Percentiles rank a stretch among this genome's conserved stretches.
These are phyloP conservation scores for Cadophora malorum DNA, from an alignment of 2,329 filamentous ascomycete species.

Conservation along the genomic window DNA sequence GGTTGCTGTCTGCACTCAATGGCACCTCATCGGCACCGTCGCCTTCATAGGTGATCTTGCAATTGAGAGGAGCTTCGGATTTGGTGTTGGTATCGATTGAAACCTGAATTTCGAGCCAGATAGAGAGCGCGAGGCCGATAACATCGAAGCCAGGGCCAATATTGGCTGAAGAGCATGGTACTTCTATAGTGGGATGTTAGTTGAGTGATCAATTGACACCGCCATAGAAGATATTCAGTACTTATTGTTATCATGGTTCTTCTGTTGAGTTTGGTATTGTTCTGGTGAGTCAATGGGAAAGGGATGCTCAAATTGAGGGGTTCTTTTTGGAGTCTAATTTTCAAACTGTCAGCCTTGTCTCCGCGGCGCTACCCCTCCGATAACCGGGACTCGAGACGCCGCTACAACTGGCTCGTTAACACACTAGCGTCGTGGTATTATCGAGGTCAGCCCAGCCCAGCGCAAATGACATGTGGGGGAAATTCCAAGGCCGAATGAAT, in stretches of 20 bases:
- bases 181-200: constrained; percentile 49
- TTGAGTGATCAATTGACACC: not conserved
- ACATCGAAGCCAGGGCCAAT: constrained; percentile 98
- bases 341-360: constrained; percentile 7
- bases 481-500: not conserved
- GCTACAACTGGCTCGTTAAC: not conserved
- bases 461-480: not conserved
- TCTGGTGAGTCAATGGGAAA: not conserved
- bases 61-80: constrained; percentile 75
- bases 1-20: constrained; percentile 83
- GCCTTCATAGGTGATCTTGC: constrained; percentile 86
- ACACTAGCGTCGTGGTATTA: not conserved
- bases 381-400: not conserved
- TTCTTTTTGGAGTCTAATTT: not conserved
- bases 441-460: not conserved
- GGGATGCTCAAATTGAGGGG: not conserved
- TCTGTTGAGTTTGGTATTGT: not conserved
- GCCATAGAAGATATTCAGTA: not conserved
- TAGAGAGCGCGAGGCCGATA: constrained; percentile 90
- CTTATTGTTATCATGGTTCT: constrained; percentile 32
- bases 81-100: constrained; percentile 60
- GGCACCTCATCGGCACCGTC: constrained; percentile 76
- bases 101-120: constrained; percentile 90
- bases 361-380: constrained; percentile 1
- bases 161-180: constrained; percentile 95